These are phyloP conservation scores for Baeospora myosura DNA, from an alignment of 1,284 basidiomycete genomes.

Conservation along the genomic window DNA sequence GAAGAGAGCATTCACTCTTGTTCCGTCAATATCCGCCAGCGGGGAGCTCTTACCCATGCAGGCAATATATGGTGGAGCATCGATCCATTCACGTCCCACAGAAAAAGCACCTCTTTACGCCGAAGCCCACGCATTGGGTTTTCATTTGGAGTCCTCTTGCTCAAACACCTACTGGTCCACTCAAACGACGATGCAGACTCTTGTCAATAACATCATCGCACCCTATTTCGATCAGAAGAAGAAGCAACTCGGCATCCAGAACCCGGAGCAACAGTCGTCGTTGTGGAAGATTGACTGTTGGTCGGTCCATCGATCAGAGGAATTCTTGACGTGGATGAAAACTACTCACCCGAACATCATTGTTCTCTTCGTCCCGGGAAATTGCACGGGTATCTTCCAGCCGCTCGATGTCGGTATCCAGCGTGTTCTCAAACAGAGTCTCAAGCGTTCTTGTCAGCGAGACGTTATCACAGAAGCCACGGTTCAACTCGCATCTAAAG, in stretches of 20 bases:
- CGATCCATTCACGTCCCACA: constrained; percentile 11
- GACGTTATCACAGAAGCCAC: neutral
- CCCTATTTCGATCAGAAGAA: constrained; percentile 15
- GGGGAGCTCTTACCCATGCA: constrained; percentile 25
- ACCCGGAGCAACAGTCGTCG: neutral
- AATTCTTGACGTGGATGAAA: neutral
- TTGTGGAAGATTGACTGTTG: constrained; percentile 1
- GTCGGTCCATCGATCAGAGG: neutral
- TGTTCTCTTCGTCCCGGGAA: neutral
- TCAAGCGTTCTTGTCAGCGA: neutral
- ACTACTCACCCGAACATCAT: neutral
- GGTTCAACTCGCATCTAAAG: neutral
- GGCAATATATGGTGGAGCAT: constrained; percentile 18
- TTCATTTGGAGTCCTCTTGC: constrained; percentile 16
- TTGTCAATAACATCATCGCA: constrained; percentile 17
- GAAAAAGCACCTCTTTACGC: constrained; percentile 2
- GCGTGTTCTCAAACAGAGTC: neutral
- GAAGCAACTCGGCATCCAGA: neutral
- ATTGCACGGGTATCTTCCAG: neutral
- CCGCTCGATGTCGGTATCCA: neutral
- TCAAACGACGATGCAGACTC: constrained; percentile 12
- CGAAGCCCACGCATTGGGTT: constrained; percentile 13
- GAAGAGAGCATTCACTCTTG: constrained; percentile 26
- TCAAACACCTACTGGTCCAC: constrained; percentile 19
- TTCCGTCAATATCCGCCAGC: constrained; percentile 20